phyloP scores from a whole-genome alignment of 805 yeast species.

The Kodamaea kaohsiungensis region DNA sequence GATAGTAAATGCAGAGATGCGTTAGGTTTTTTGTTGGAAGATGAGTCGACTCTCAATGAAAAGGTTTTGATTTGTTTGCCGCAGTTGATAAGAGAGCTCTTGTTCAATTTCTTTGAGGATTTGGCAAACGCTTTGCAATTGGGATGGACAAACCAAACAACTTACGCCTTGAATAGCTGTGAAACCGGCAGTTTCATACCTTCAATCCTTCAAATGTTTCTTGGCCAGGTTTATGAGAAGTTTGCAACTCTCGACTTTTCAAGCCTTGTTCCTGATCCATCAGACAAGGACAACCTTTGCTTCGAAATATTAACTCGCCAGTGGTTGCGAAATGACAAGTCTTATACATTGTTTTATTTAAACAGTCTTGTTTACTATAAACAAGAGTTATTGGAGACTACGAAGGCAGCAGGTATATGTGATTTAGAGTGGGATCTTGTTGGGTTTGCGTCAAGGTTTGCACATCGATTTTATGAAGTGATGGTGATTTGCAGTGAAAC shows the following conservation, averaged over 20 bases:
- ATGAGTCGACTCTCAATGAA: constrained; percentile 3
- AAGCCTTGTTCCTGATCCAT: constrained; percentile 5
- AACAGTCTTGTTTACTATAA: constrained; percentile 13
- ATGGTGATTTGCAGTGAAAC: constrained; percentile 8
- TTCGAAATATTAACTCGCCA: constrained; percentile 6
- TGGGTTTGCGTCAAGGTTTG: constrained; percentile 13
- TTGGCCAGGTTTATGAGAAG: background rate
- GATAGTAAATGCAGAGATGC: constrained; percentile 18
- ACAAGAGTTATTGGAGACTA: constrained; percentile 5
- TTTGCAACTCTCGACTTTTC: background rate
- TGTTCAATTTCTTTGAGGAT: constrained; percentile 8
- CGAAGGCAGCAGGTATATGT: background rate
- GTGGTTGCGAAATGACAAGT: constrained; percentile 11
- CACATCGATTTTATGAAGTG: constrained; percentile 15
- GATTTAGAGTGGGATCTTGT: constrained; percentile 18
- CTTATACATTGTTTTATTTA: constrained; percentile 10
- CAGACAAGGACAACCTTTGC: constrained; percentile 10
- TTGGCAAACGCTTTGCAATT: background rate
- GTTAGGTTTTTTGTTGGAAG: constrained; percentile 17
- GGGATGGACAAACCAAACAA: background rate
- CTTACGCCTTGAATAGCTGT: background rate
- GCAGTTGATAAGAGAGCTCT: constrained; percentile 12
- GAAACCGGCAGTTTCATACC: constrained; percentile 1
- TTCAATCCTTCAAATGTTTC: background rate
- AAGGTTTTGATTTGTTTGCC: constrained; percentile 21